A percentile compares a stretch with the other conserved stretches of the same genome.
These are phyloP conservation scores for Fusarium tricinctum DNA, from an alignment of 2,329 filamentous ascomycete species.

Conservation along the genomic window DNA sequence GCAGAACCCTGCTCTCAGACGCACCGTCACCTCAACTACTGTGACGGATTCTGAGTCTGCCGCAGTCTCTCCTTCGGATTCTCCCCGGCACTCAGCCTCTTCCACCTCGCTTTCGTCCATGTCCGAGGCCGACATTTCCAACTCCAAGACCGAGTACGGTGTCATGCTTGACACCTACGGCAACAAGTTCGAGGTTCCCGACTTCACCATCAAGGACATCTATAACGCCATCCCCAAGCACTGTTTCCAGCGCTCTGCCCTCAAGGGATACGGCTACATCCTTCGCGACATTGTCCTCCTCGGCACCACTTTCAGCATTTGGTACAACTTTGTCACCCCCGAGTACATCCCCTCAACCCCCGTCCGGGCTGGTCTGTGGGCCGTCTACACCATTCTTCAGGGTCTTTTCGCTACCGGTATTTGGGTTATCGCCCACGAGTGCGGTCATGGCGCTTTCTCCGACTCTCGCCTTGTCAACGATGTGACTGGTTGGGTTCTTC, in stretches of 20 bases:
- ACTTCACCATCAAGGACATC: slow-evolving; percentile 98
- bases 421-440: slow-evolving; percentile 98
- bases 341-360: slow-evolving; percentile 81
- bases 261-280: slow-evolving; percentile 84
- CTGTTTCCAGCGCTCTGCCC: slow-evolving; percentile 90
- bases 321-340: slow-evolving; percentile 90
- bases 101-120: slow-evolving; percentile 94
- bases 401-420: slow-evolving; percentile 93
- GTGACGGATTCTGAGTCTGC: slow-evolving; percentile 67
- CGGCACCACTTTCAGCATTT: slow-evolving; percentile 84
- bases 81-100: slow-evolving; percentile 76
- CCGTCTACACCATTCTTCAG: slow-evolving; percentile 81
- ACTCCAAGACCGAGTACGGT: slow-evolving; percentile 61
- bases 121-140: slow-evolving; percentile 70
- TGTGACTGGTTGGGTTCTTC: slow-evolving; percentile 89
- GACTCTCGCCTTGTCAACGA: slow-evolving; percentile 93
- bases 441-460: slow-evolving; percentile 96
- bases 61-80: slow-evolving; percentile 70
- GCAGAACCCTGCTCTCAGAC: slow-evolving; percentile 62
- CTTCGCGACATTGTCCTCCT: slow-evolving; percentile 82
- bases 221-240: slow-evolving; percentile 97
- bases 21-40: slow-evolving; percentile 63
- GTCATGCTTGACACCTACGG: slow-evolving; percentile 92
- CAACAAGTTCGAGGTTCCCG: slow-evolving; percentile 92
- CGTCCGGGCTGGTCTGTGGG: slow-evolving; percentile 75